Percentiles rank a stretch among this genome's conserved stretches.
These are phyloP conservation scores for Mortierella sp. DNA, from an alignment of 371 early-diverging fungal species.

Conservation along the genomic window DNA sequence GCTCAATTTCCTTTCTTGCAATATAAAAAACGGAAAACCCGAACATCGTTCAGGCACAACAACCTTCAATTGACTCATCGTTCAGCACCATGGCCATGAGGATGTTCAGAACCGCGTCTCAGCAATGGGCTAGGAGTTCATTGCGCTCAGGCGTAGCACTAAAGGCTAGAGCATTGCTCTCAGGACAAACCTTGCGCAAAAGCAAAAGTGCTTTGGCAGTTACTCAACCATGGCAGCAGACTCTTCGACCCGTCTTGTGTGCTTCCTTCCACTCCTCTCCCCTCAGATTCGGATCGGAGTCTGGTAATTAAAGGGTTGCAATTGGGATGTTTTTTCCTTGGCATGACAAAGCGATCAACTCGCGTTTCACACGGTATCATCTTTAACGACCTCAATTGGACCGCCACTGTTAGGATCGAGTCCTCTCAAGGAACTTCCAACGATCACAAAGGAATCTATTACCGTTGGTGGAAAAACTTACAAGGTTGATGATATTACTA, in stretches of 20 bases:
- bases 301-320: slow-evolving; percentile 17
- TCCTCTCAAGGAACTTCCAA: slow-evolving; percentile 34
- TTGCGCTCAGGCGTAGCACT: slow-evolving; percentile 14
- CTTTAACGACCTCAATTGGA: slow-evolving; percentile 5
- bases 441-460: slow-evolving; percentile 49
- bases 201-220: neutral
- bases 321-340: too few relatives aligned
- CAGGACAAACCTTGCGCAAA: slow-evolving; percentile 1
- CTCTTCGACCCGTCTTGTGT: slow-evolving; percentile 27
- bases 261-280: slow-evolving; percentile 44
- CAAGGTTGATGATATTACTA: slow-evolving; percentile 80
- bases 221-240: slow-evolving; percentile 3
- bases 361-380: neutral
- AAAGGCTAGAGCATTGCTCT: slow-evolving; percentile 14
- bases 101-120: slow-evolving; percentile 41
- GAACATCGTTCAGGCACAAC: slow-evolving; percentile 7
- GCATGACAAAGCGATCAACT: too few relatives aligned
- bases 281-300: slow-evolving; percentile 19
- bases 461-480: slow-evolving; percentile 67
- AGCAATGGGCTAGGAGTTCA: slow-evolving; percentile 25
- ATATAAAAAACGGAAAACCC: slow-evolving; percentile 4
- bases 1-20: neutral
- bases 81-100: slow-evolving; percentile 19
- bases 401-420: slow-evolving; percentile 3
- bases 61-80: slow-evolving; percentile 1